Conservation (phyloP, 2,329 filamentous ascomycete species). For the Nemania diffusa region DNA sequence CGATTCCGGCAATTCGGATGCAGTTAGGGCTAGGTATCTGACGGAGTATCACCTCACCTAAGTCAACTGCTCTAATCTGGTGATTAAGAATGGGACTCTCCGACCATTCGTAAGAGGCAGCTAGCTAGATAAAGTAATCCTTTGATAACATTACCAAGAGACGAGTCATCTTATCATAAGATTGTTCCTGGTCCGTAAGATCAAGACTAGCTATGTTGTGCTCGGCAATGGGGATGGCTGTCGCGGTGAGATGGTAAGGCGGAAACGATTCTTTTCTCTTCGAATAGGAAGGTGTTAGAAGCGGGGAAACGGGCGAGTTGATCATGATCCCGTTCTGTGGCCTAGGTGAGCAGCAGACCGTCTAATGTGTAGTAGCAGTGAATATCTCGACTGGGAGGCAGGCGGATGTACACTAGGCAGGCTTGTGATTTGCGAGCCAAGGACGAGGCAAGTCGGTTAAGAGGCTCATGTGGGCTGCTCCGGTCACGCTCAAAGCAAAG, state of each 20-base stretch:
- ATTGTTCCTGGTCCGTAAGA: background rate
- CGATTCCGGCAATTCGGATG: constrained; percentile 18
- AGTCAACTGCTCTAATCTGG: constrained; percentile 4
- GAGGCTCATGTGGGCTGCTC: constrained; percentile 30
- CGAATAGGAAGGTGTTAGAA: background rate
- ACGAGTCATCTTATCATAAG: background rate
- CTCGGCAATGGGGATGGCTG: background rate
- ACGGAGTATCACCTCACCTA: background rate
- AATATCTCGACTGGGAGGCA: constrained; percentile 19
- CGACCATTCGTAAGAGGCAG: background rate
- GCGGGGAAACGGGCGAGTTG: constrained; percentile 9
- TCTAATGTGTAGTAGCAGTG: background rate
- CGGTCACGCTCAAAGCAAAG: constrained; percentile 14
- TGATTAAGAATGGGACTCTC: constrained; percentile 1
- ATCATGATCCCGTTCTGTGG: background rate
- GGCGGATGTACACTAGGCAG: constrained; percentile 10
- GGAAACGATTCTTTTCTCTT: background rate
- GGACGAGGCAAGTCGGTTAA: constrained; percentile 9
- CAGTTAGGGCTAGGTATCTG: background rate
- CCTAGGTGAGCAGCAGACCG: background rate
- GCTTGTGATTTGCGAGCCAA: constrained; percentile 27
- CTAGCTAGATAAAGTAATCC: background rate
- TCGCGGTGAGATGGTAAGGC: background rate
- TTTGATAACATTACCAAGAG: background rate
- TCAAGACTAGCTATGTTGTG: background rate